phyloP scores from a whole-genome alignment of 768 basidiomycete genomes.

The Infundibulicybe gibba region DNA sequence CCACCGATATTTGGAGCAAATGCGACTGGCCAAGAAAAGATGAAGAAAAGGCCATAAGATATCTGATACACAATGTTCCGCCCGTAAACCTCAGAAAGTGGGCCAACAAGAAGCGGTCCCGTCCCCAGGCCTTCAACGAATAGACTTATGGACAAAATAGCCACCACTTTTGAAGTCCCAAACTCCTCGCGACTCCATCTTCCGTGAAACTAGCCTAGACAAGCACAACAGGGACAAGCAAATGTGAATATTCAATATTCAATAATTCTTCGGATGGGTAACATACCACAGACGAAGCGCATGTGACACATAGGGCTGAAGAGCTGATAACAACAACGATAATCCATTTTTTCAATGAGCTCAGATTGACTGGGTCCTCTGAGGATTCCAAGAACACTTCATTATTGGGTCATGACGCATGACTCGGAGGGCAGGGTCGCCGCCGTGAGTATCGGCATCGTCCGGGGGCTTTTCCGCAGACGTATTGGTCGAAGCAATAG shows the following conservation, averaged over 20 bases:
- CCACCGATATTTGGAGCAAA: conserved; percentile 66
- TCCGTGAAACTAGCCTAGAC: conserved; percentile 62
- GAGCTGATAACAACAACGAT: conserved; percentile 42
- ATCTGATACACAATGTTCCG: conserved; percentile 58
- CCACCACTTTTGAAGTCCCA: conserved; percentile 39
- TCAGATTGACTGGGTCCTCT: conserved; percentile 39
- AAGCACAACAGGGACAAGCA: background rate
- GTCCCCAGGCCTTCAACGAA: conserved; percentile 59
- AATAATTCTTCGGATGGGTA: no score
- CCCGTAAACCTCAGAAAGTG: conserved; percentile 58
- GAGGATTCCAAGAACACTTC: conserved; percentile 33
- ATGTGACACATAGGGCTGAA: conserved; percentile 48
- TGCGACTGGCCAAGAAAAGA: conserved; percentile 67
- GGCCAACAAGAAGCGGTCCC: conserved; percentile 53
- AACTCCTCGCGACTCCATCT: conserved; percentile 49
- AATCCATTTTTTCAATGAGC: conserved; percentile 42
- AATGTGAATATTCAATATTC: background rate
- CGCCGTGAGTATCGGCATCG: background rate
- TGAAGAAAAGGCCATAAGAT: conserved; percentile 59
- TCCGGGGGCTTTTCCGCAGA: background rate
- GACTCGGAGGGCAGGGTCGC: background rate
- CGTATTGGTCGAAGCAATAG: background rate
- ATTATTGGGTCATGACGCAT: background rate
- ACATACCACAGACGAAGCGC: conserved; percentile 55
- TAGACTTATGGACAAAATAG: conserved; percentile 52